Percentiles rank a stretch among this genome's conserved stretches.
These are phyloP conservation scores for Zasmidium cellare DNA, from an alignment of 2,329 filamentous ascomycete species.

Conservation along the genomic window DNA sequence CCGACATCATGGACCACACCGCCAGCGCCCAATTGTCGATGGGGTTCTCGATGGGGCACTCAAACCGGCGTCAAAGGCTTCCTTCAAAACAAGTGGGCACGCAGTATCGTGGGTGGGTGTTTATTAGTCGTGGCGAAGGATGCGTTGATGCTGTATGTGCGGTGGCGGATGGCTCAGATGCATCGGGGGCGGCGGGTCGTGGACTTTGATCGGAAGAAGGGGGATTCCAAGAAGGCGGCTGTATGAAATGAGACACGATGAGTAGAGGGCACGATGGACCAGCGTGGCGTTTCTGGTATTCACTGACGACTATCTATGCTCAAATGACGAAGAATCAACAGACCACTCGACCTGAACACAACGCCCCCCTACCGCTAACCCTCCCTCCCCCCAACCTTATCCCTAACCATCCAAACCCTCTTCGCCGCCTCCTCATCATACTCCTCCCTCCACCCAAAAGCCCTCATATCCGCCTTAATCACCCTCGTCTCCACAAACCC, in stretches of 20 bases:
- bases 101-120: constrained; percentile 85
- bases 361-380: background rate
- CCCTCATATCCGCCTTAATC: constrained; percentile 28
- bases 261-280: no score
- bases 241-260: background rate
- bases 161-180: constrained; percentile 52
- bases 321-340: no score
- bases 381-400: no score
- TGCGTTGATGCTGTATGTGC: constrained; percentile 60
- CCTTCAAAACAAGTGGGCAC: constrained; percentile 81
- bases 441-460: constrained; percentile 21
- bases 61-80: constrained; percentile 42
- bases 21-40: constrained; percentile 31
- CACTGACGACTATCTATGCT: no score
- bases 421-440: constrained; percentile 27
- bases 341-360: no score
- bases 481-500: constrained; percentile 12
- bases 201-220: constrained; percentile 35
- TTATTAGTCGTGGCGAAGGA: constrained; percentile 83
- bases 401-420: constrained; percentile 28
- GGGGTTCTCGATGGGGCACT: background rate
- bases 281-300: background rate
- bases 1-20: constrained; percentile 66
- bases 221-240: background rate
- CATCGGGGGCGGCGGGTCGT: constrained; percentile 47